Evolutionary conservation across 163 green algal genomes (phyloP), one percentile per base, ranked within the genome.

Genomic region (Volvox carteri): DNA sequence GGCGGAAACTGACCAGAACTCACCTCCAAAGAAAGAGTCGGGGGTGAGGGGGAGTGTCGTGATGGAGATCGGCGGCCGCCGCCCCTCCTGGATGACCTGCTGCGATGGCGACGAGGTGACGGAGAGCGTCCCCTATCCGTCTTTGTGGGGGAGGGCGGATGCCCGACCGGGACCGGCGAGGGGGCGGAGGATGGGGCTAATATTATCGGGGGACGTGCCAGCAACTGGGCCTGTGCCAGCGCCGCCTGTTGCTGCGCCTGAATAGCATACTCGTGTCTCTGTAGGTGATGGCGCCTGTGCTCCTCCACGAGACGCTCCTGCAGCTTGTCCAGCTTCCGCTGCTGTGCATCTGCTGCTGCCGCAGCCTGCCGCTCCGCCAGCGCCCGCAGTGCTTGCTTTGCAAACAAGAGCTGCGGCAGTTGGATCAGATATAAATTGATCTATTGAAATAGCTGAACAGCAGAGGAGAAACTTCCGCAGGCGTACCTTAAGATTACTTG

Each of bases 351-450:
- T 1, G 68, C 68, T 21, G 37, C 68, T 16, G 28, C 83, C 8
- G 67, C 68, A 3, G 83, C 83, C 50, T 88, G 67, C 2, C 68
- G 67, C 19, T 88, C 83, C 50, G 50, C 33, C 25, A 88, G 50
- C 0, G 50, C 50, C 3, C 54, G 68, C 19, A 88, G 41, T 1
- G 83, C 83, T 21, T 88, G 83, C 68, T 83, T 88, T 0, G 83
- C 83, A n/a, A 88, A 78, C 14, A 88, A n/a, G 1, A 88, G 46
- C 83, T 88, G 83, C 35, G 37, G 35, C 19, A 56, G 73, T 9
- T 28, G 39, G 12, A 52, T 37, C 11, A 56, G 23, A 28, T 9
- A 58, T 56, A 14, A 2, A 37, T 16, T 58, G 23, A 78, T 54
- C 70, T 78, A 19, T 54, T 33, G 70, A 48, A 21, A 39, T 21